Evolutionary conservation across 768 basidiomycete genomes (phyloP).

Genomic region (Phaffia tasmanica): DNA sequence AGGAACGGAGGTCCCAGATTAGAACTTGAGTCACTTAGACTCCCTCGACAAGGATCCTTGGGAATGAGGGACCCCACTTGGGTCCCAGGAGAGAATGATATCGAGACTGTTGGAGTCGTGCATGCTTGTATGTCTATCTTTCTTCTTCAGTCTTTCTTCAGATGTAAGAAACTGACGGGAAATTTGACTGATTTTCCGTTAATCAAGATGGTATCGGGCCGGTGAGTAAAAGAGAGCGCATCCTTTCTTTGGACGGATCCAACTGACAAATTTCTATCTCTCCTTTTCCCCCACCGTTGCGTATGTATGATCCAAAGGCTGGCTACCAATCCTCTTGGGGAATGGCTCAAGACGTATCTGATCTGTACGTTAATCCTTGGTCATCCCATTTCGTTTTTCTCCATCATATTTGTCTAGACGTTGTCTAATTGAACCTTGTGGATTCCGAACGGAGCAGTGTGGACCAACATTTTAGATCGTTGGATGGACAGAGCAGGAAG

Average conservation of each 20-base stretch:
- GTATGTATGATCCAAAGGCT: not conserved
- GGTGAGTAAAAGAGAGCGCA: constrained; percentile 24
- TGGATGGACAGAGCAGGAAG: not conserved
- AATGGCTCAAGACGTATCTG: constrained; percentile 33
- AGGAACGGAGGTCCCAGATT: constrained; percentile 50
- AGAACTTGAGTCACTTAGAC: constrained; percentile 43
- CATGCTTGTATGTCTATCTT: constrained; percentile 42
- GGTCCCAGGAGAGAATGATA: constrained; percentile 29
- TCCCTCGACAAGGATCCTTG: constrained; percentile 35
- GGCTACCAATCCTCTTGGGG: constrained; percentile 36
- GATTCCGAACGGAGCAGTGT: constrained; percentile 3
- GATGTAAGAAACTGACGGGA: not conserved
- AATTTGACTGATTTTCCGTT: not conserved
- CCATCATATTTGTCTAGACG: constrained; percentile 19
- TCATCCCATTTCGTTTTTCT: constrained; percentile 3
- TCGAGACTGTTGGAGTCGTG: constrained; percentile 39
- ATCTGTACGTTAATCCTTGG: constrained; percentile 22
- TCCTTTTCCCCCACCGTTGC: not conserved
- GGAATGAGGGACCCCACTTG: constrained; percentile 24
- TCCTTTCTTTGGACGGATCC: not conserved
- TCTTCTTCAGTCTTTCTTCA: not conserved
- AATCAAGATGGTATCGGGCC: constrained; percentile 45
- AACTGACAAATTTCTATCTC: too few relatives aligned
- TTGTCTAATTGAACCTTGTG: not conserved
- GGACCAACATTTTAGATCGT: constrained; percentile 8